Percentiles rank a stretch among this genome's conserved stretches.
Evolutionary conservation across 2,329 filamentous ascomycete genomes (phyloP).

Genomic region (Monosporascus sp.): DNA sequence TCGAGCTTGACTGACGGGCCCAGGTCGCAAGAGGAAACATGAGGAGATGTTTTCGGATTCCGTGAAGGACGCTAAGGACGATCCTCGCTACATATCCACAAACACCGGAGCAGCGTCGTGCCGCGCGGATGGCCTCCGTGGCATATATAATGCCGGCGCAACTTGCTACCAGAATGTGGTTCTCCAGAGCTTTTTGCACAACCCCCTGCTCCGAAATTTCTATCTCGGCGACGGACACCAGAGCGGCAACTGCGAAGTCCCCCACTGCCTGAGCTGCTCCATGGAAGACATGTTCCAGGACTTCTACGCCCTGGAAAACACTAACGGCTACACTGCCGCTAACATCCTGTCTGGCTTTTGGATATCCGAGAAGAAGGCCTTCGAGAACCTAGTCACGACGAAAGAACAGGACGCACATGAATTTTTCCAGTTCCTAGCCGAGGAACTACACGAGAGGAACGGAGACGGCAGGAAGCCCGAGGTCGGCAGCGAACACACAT

Average conservation of each 20-base stretch:
- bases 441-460: conserved; percentile 82
- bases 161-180: conserved; percentile 98
- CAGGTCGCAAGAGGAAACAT: conserved; percentile 68
- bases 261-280: conserved; percentile 62
- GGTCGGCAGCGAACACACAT: conserved; percentile 57
- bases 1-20: conserved; percentile 4
- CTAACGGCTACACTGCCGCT: conserved; percentile 84
- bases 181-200: conserved; percentile 87
- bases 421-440: conserved; percentile 92
- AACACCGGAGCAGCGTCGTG: conserved; percentile 80
- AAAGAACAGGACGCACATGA: conserved; percentile 97
- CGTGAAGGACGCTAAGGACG: conserved; percentile 51
- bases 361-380: conserved; percentile 72
- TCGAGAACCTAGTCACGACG: conserved; percentile 76
- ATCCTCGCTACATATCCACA: conserved; percentile 68
- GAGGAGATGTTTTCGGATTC: conserved; percentile 64
- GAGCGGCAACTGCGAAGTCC: conserved; percentile 62
- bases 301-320: conserved; percentile 67
- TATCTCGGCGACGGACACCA: conserved; percentile 89
- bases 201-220: conserved; percentile 84
- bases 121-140: conserved; percentile 79
- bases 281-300: conserved; percentile 72
- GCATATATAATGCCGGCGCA: conserved; percentile 96
- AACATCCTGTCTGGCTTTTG: conserved; percentile 86
- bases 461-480: conserved; percentile 61